A percentile compares a stretch with the other conserved stretches of the same genome.
Evolutionary conservation across 2,329 filamentous ascomycete species (phyloP).

Genomic region (Septoria petroselini): DNA sequence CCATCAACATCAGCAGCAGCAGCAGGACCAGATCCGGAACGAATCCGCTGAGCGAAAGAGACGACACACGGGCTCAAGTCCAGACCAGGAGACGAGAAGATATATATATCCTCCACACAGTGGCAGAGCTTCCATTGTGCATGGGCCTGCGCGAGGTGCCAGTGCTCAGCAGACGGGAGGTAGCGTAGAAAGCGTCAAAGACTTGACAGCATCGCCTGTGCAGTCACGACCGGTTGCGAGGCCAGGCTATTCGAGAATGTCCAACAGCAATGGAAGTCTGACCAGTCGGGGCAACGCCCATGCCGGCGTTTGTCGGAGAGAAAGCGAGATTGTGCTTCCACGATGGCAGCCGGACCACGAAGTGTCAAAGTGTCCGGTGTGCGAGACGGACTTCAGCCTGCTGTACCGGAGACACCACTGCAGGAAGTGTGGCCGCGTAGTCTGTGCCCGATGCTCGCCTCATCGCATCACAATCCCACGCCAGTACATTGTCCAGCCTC

Average conservation of each 20-base stretch:
- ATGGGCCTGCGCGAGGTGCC: background rate
- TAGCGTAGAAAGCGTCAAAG: slow-evolving; percentile 25
- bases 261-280: slow-evolving; percentile 5
- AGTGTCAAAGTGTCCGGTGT: slow-evolving; percentile 81
- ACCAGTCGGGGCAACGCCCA: slow-evolving; percentile 1
- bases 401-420: slow-evolving; percentile 92
- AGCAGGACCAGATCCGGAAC: slow-evolving; percentile 4
- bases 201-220: slow-evolving; percentile 27
- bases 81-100: slow-evolving; percentile 25
- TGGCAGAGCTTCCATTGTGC: slow-evolving; percentile 8
- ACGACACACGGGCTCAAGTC: slow-evolving; percentile 29
- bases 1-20: background rate
- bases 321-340: slow-evolving; percentile 58
- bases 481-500: slow-evolving; percentile 84
- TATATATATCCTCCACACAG: slow-evolving; percentile 25
- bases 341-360: slow-evolving; percentile 87
- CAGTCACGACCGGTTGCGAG: background rate
- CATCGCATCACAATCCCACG: slow-evolving; percentile 93
- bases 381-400: slow-evolving; percentile 72
- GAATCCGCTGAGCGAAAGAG: slow-evolving; percentile 33
- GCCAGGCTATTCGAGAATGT: slow-evolving; percentile 12
- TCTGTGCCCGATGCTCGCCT: slow-evolving; percentile 85
- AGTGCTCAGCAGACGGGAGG: slow-evolving; percentile 12
- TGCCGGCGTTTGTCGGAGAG: slow-evolving; percentile 11
- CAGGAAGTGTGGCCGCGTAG: slow-evolving; percentile 89